Conservation (phyloP, 2,329 filamentous ascomycete species). For the Cladosporium velox region DNA sequence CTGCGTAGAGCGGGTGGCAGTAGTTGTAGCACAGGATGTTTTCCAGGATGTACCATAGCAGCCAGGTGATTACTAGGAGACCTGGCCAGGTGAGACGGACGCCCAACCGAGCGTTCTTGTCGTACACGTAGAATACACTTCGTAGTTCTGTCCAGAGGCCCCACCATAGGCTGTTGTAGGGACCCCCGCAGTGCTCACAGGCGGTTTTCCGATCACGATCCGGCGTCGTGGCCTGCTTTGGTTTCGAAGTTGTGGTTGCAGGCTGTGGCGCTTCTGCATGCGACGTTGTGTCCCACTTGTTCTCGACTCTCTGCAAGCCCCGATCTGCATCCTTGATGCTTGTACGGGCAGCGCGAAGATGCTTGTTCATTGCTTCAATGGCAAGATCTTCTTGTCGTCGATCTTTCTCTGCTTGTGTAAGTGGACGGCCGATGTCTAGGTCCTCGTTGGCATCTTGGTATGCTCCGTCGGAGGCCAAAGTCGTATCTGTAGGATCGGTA, state of each 20-base stretch:
- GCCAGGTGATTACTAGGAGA: conserved; percentile 43
- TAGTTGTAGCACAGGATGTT: conserved; percentile 40
- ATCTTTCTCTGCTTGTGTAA: conserved; percentile 45
- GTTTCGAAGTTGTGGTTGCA: background rate
- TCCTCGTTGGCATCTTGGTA: conserved; percentile 15
- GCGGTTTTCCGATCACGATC: conserved; percentile 15
- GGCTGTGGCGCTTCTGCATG: background rate
- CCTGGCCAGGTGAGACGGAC: conserved; percentile 44
- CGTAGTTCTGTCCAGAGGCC: conserved; percentile 35
- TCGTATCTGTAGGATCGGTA: conserved; percentile 30
- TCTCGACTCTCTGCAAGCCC: conserved; percentile 46
- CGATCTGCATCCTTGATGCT: conserved; percentile 48
- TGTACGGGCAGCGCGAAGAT: conserved; percentile 42
- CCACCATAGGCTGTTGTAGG: conserved; percentile 31
- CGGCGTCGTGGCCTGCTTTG: background rate
- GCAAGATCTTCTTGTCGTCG: conserved; percentile 45
- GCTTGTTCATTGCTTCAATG: conserved; percentile 46
- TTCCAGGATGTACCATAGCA: conserved; percentile 50
- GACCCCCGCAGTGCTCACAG: conserved; percentile 32
- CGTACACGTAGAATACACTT: conserved; percentile 33
- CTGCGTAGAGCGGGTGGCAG: conserved; percentile 53
- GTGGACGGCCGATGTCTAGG: conserved; percentile 11
- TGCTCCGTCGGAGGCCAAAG: conserved; percentile 26
- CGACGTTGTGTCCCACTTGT: conserved; percentile 39
- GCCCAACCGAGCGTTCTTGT: conserved; percentile 23